phyloP scores from a whole-genome alignment of 2,329 filamentous ascomycete species.

The Malbranchea cinnamomea region DNA sequence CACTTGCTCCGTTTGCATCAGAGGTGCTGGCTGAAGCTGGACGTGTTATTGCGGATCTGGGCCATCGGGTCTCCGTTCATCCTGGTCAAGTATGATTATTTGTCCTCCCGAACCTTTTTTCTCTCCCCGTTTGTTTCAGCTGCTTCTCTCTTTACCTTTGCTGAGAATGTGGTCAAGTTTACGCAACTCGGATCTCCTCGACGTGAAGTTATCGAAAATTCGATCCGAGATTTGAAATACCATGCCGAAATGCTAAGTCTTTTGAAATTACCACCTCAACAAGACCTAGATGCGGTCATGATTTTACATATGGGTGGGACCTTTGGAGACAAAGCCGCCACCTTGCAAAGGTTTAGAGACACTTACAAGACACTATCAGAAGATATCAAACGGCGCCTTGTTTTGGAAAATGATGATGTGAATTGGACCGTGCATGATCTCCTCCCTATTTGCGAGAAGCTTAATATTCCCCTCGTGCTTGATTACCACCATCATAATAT shows the following conservation, averaged over 20 bases:
- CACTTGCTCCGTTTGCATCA: constrained; percentile 66
- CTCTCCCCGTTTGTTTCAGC: background rate
- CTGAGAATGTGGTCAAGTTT: constrained; percentile 37
- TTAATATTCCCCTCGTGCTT: constrained; percentile 85
- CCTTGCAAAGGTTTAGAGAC: constrained; percentile 59
- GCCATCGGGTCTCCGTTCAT: constrained; percentile 78
- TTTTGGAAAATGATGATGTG: constrained; percentile 90
- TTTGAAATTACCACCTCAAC: constrained; percentile 60
- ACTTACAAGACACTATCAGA: constrained; percentile 56
- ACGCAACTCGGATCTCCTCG: constrained; percentile 81
- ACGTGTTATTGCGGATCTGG: constrained; percentile 57
- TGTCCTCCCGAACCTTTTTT: background rate
- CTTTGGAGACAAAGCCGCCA: constrained; percentile 73
- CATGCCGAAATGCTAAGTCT: constrained; percentile 73
- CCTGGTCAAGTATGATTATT: constrained; percentile 50
- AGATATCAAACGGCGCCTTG: constrained; percentile 62
- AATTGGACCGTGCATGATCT: constrained; percentile 86
- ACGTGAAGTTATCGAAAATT: constrained; percentile 57
- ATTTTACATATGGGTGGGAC: constrained; percentile 85
- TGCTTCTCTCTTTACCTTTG: too few species aligned
- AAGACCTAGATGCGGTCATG: constrained; percentile 79
- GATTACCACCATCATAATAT: constrained; percentile 97
- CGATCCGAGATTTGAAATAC: constrained; percentile 71
- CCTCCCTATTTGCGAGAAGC: constrained; percentile 75
- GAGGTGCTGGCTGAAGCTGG: constrained; percentile 64